Conservation (phyloP, 2,329 filamentous ascomycete genomes). For the Phaeophleospora eucalypticola region DNA sequence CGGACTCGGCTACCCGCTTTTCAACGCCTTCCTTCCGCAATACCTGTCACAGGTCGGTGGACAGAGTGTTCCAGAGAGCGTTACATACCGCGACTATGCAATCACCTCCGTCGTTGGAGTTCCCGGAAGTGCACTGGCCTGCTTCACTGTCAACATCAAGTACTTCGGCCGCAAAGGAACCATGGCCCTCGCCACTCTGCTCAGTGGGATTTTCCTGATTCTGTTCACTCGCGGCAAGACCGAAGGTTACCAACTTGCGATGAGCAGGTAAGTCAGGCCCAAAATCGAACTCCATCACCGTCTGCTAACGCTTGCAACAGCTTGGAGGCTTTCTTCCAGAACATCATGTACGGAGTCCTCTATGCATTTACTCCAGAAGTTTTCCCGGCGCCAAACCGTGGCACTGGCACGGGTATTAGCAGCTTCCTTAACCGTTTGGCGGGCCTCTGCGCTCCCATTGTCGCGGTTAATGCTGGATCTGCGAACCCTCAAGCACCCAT, state of each 20-base stretch:
- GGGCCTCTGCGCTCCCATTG: slow-evolving; percentile 64
- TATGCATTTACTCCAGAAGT: slow-evolving; percentile 76
- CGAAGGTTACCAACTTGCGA: slow-evolving; percentile 52
- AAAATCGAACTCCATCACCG: background rate
- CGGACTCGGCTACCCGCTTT: slow-evolving; percentile 78
- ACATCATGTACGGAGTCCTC: slow-evolving; percentile 64
- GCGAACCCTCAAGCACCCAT: slow-evolving; percentile 41
- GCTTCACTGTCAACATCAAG: slow-evolving; percentile 67
- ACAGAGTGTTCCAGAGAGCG: slow-evolving; percentile 32
- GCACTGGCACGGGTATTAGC: slow-evolving; percentile 67
- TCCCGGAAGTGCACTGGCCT: slow-evolving; percentile 70
- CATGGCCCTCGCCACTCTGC: slow-evolving; percentile 62
- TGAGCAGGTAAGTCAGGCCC: slow-evolving; percentile 4
- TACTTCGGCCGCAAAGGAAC: slow-evolving; percentile 70
- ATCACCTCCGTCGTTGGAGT: slow-evolving; percentile 75
- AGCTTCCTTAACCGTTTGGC: slow-evolving; percentile 66
- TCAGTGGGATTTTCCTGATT: slow-evolving; percentile 67
- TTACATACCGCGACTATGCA: slow-evolving; percentile 72
- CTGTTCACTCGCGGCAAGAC: slow-evolving; percentile 58
- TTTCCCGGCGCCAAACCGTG: slow-evolving; percentile 67
- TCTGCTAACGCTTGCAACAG: slow-evolving; percentile 43
- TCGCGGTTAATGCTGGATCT: slow-evolving; percentile 49
- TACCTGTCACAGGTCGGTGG: slow-evolving; percentile 61
- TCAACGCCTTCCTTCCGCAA: slow-evolving; percentile 86
- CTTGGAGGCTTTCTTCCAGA: slow-evolving; percentile 67